A percentile compares a stretch with the other conserved stretches of the same genome.
Evolutionary conservation across 768 basidiomycete species (phyloP).

Genomic region (Boletus bicolor): DNA sequence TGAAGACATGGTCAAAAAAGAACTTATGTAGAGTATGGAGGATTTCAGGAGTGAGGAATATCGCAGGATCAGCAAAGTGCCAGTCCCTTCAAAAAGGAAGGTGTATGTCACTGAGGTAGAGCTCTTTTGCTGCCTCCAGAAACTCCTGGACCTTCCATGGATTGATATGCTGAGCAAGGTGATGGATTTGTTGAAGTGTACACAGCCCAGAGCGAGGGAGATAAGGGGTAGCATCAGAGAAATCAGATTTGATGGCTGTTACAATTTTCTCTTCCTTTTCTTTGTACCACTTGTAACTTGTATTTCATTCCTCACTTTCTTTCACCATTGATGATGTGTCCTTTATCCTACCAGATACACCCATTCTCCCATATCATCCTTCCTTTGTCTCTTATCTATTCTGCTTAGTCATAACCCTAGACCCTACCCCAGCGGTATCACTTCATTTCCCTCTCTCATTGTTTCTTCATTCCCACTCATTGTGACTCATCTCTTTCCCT

Average conservation of each 20-base stretch:
- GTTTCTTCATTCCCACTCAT: no score
- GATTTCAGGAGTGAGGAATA: conserved; percentile 13
- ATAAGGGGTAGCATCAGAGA: conserved; percentile 3
- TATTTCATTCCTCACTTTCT: no score
- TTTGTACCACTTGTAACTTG: no score
- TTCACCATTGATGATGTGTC: no score
- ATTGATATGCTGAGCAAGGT: not conserved
- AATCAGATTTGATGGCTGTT: conserved; percentile 3
- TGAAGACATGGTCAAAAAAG: conserved; percentile 12
- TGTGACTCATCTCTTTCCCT: no score
- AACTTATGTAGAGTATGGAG: conserved; percentile 11
- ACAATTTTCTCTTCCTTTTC: no score
- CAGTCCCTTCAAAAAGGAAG: conserved; percentile 39
- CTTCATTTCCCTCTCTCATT: no score
- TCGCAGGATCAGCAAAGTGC: conserved; percentile 7
- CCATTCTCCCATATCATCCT: no score
- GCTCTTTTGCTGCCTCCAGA: conserved; percentile 16
- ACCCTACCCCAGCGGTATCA: no score
- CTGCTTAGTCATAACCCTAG: no score
- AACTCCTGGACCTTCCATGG: conserved; percentile 26
- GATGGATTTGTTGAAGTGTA: conserved; percentile 4
- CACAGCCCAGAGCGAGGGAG: not conserved
- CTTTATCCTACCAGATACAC: no score
- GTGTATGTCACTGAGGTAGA: conserved; percentile 7
- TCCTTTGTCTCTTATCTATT: no score